phyloP scores from a whole-genome alignment of 108 stramenopile species.

The Cyclotella choctawhatcheeana region DNA sequence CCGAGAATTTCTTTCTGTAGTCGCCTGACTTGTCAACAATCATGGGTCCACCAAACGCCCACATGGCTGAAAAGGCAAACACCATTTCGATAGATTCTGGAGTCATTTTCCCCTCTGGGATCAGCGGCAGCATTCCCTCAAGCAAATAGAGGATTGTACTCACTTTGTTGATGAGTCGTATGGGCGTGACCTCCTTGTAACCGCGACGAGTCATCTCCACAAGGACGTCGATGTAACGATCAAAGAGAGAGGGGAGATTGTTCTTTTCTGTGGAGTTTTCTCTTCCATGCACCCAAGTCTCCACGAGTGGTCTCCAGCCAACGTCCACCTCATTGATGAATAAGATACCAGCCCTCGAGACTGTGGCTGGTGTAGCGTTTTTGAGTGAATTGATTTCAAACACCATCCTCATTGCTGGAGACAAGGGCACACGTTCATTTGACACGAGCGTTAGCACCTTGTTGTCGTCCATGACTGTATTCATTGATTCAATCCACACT shows the following conservation, averaged over 20 bases:
- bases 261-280: slow-evolving; percentile 66
- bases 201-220: slow-evolving; percentile 75
- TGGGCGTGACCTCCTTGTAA: slow-evolving; percentile 83
- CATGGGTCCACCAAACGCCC: slow-evolving; percentile 95
- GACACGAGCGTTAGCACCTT: slow-evolving; percentile 92
- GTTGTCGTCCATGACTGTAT: slow-evolving; percentile 96
- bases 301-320: slow-evolving; percentile 90
- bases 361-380: slow-evolving; percentile 93
- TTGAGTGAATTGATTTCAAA: slow-evolving; percentile 92
- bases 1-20: slow-evolving; percentile 81
- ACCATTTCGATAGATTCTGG: slow-evolving; percentile 67
- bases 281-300: slow-evolving; percentile 76
- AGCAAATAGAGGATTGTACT: slow-evolving; percentile 77
- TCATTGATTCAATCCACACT: slow-evolving; percentile 96
- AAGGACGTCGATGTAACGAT: slow-evolving; percentile 82
- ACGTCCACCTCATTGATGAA: slow-evolving; percentile 92
- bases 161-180: slow-evolving; percentile 85
- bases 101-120: slow-evolving; percentile 71
- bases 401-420: slow-evolving; percentile 91
- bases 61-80: slow-evolving; percentile 83
- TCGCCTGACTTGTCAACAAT: slow-evolving; percentile 82
- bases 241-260: slow-evolving; percentile 78
- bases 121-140: slow-evolving; percentile 63
- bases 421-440: slow-evolving; percentile 90
- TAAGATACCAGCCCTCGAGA: slow-evolving; percentile 90